Base-by-base conservation (phyloP, 345 rosid genomes). In the Eutrema heterophyllum region DNA sequence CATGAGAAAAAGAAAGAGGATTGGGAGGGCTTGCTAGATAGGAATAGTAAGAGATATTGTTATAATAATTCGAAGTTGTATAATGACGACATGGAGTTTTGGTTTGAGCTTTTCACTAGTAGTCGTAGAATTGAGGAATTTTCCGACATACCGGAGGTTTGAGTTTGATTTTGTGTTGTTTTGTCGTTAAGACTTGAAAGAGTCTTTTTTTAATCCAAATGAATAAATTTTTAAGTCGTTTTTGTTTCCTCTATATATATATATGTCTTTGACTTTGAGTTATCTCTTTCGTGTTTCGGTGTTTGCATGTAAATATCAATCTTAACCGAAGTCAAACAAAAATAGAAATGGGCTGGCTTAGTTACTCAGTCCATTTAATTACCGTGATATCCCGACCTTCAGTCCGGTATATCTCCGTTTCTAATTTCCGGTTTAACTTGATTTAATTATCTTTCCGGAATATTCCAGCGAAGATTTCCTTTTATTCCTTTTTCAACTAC, bases 31-130 rank as follows among this genome's bases (percentile, higher is more conserved):
- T 39, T 64, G 48, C 3, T 40, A 12, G 59, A 68, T 38, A 68
- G 43, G 5, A 53, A 53, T 33, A 24, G 41, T 61, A 61, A 61
- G 53, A 53, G 0, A 52, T 13, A 30, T 26, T 35, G 57, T 26
- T 69, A 53, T 63, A 60, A 44, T 32, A 66, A 69, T 54, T 78
- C 81, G 7, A 76, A 66, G 54, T 6, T 81, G 57, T 76, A 38
- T 62, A 26, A 64, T 57, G 87, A 82, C 45, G 77, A 74, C 63
- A 73, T 78, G 86, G 87, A 83, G 50, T 89, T 81, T 77, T 87
- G 92, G 95, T 68, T 69, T 68, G 79, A 76, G 38, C 71, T 85
- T 51, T 68, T 89, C 67, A 78, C 84, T 29, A 68, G 30, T 70
- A 54, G 55, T 46, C 70, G 75, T 76, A 54, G 72, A 78, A 77